Evolutionary conservation across 345 rosid species (phyloP), one percentile per base, ranked within the genome.

Genomic region (Populus davidiana): DNA sequence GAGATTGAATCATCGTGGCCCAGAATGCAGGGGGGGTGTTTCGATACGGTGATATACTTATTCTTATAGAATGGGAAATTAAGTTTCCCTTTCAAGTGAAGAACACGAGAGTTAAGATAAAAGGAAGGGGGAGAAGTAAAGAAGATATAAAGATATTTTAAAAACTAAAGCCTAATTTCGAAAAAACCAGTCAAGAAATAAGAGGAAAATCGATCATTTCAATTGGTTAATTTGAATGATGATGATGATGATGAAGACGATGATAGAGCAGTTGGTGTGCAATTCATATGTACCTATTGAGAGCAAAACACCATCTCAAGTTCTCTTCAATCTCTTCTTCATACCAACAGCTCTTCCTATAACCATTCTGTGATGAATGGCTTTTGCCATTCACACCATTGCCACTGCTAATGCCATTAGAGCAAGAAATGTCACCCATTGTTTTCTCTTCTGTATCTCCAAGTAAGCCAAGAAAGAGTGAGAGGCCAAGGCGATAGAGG

Each of bases 271-370:
- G 56, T 23, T 61, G n/a, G 33, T 3, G 62, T 11, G 66, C 18
- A 70, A 27, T 31, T 35, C 35, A 38, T 17, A 59, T 47, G 5
- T 81, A 90, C 93, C 91, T 88, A 50, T 90, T 90, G 74, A 90
- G 91, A 65, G 93, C 91, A 77, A 88, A 90, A 77, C 85, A 84
- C 90, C 90, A 88, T 82, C 90, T 79, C 79, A 90, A 77, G 67
- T 87, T 83, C 77, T 87, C 93, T 63, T 87, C 89, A 76, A 88
- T 86, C 82, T 87, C 91, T 81, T 88, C 91, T 71, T 90, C 93
- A 63, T 90, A 90, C 93, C 93, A 90, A 76, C 93, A 88, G 79
- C 93, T 86, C 84, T 90, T 90, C 67, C 91, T 81, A n/a, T 86
- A 88, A 9, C 91, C 93, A 47, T 61, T 80, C 23, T 21, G 81